Base-by-base conservation (phyloP, 2,329 filamentous ascomycete genomes). In the Chaetomium sp. region DNA sequence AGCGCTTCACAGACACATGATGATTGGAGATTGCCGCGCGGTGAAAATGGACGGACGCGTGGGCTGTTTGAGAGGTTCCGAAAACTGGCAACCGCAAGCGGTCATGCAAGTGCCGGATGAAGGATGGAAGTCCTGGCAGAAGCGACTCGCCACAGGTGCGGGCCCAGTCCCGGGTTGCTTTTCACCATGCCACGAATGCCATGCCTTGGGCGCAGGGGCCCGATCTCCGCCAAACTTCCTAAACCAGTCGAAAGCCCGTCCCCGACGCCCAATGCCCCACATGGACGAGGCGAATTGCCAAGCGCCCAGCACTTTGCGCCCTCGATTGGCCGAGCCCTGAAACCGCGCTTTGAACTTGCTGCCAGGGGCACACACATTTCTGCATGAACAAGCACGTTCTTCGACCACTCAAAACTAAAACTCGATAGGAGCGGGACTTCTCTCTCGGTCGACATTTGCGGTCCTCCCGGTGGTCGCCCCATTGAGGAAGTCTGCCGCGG, bases 351-450 rank as follows among this genome's bases (percentile, higher is more conserved):
- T 42, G 51, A 55, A 31, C 42, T 47, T 29, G 3, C 25, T 31
- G 19, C 38, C 56, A 45, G 35, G n/a, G 35, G 10, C 49, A 54
- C 33, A 45, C 25, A 16, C 13, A 5, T 8, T 29, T 4, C 10
- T 25, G 60, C 60, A 62, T 65, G 59, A 61, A 57, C 3, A 47
- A 57, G 23, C 38, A 27, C 29, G 6, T 45, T 54, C 31, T 23
- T 56, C 55, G 50, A 50, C 64, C 64, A 65, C 59, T 62, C 50
- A 59, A 55, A 60, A 57, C 12, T 6, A 29, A 42, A 61, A 55
- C 33, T 56, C 29, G 27, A 29, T 51, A 10, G 16, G 16, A 42
- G 38, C 38, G 38, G 38, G 16, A n/a, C 38, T 42, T 12, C 29
- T 21, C 29, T 21, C 25, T 45, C 21, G 31, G 57, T 25, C 23